phyloP scores from a whole-genome alignment of 768 basidiomycete species.

The Ramaria sp. region DNA sequence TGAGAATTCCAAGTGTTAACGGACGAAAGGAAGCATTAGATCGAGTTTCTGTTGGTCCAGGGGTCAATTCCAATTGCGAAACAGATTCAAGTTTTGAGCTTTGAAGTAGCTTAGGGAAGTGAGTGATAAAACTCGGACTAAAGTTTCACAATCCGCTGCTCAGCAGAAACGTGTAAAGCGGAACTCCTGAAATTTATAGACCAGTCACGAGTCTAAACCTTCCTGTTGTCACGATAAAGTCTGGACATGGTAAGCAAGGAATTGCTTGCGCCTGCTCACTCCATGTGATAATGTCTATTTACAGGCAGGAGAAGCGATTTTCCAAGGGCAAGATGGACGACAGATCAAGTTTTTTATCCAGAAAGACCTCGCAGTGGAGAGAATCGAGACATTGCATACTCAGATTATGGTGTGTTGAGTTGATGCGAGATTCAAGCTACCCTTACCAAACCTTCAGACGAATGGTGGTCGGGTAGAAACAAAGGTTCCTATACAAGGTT shows the following conservation, averaged over 20 bases:
- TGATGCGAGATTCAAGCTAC: constrained; percentile 28
- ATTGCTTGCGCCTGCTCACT: not conserved
- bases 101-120: too few relatives aligned
- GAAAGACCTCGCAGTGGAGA: constrained; percentile 34
- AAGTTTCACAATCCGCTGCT: too few relatives aligned
- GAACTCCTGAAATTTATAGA: too few relatives aligned
- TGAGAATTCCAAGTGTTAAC: not conserved
- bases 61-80: too few relatives aligned
- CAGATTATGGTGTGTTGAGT: constrained; percentile 61
- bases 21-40: not conserved
- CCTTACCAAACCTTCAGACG: constrained; percentile 28
- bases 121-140: too few relatives aligned
- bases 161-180: too few relatives aligned
- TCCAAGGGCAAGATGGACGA: constrained; percentile 31
- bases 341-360: constrained; percentile 80
- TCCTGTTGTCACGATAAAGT: too few relatives aligned
- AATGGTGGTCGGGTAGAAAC: constrained; percentile 68
- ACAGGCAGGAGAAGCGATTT: not conserved
- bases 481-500: constrained; percentile 71
- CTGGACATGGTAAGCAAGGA: not conserved
- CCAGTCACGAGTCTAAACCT: too few relatives aligned
- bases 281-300: not conserved
- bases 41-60: not conserved
- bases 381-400: constrained; percentile 29
- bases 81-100: too few relatives aligned